Percentiles rank a stretch among this genome's conserved stretches.
Evolutionary conservation across 331 rosid species (phyloP).

Genomic region (Saraca asoca): DNA sequence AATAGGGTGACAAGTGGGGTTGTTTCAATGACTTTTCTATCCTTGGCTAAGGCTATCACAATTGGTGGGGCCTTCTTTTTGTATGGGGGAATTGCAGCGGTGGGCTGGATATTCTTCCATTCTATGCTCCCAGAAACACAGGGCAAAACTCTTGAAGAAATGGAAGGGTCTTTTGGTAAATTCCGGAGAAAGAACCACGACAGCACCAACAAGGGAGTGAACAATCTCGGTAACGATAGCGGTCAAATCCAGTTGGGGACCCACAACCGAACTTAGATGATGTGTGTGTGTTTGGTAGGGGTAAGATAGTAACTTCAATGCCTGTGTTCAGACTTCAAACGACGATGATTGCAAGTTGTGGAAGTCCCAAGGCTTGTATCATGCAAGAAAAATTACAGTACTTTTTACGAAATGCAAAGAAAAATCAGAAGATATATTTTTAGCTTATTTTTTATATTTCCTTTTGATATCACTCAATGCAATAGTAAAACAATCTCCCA

Average conservation of each 20-base stretch:
- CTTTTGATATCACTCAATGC: too few species aligned
- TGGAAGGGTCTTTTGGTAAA: constrained; percentile 53
- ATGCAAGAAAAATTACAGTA: too few species aligned
- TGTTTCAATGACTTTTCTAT: constrained; percentile 54
- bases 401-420: too few species aligned
- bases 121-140: constrained; percentile 48
- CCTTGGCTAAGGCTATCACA: constrained; percentile 42
- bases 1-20: constrained; percentile 54
- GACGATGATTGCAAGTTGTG: too few species aligned
- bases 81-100: constrained; percentile 40
- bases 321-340: too few species aligned
- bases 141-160: constrained; percentile 55
- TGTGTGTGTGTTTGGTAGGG: background rate
- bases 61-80: constrained; percentile 59
- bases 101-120: constrained; percentile 51
- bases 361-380: too few species aligned
- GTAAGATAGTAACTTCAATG: background rate
- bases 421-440: too few species aligned
- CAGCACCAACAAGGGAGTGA: background rate
- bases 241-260: constrained; percentile 32
- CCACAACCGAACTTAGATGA: background rate
- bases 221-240: background rate
- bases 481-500: too few species aligned
- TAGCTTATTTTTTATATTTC: too few species aligned
- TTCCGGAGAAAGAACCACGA: background rate